These are phyloP conservation scores for Pichia nakasei DNA, from an alignment of 805 yeast species.

Conservation along the genomic window DNA sequence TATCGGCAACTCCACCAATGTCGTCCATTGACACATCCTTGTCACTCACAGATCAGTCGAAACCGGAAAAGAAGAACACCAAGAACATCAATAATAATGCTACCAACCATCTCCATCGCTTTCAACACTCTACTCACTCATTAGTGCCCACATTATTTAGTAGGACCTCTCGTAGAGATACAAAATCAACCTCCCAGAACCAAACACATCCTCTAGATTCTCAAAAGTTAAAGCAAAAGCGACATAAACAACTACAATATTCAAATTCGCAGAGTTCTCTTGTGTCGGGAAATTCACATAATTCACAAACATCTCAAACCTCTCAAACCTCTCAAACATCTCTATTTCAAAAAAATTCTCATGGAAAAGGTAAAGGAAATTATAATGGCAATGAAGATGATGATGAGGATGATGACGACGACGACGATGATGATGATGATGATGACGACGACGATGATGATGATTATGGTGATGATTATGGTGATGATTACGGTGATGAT, in stretches of 20 bases:
- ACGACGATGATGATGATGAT: constrained; percentile 28
- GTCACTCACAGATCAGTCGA: background rate
- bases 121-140: background rate
- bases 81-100: background rate
- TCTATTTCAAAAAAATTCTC: background rate
- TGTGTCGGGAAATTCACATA: background rate
- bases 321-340: constrained; percentile 1
- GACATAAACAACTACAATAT: background rate
- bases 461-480: constrained; percentile 18
- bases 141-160: background rate
- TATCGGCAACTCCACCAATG: constrained; percentile 1
- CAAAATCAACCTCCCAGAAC: background rate
- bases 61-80: background rate
- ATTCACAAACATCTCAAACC: background rate
- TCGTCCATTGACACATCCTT: background rate
- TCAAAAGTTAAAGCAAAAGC: background rate
- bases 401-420: too few species aligned
- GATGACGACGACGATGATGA: constrained; percentile 1
- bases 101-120: background rate
- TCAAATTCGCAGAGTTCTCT: background rate
- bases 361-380: background rate
- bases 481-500: constrained; percentile 17
- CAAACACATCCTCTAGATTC: background rate
- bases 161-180: background rate
- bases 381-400: too few species aligned